These are phyloP conservation scores for Colletotrichum coccodes DNA, from an alignment of 2,329 filamentous ascomycete species.

Conservation along the genomic window DNA sequence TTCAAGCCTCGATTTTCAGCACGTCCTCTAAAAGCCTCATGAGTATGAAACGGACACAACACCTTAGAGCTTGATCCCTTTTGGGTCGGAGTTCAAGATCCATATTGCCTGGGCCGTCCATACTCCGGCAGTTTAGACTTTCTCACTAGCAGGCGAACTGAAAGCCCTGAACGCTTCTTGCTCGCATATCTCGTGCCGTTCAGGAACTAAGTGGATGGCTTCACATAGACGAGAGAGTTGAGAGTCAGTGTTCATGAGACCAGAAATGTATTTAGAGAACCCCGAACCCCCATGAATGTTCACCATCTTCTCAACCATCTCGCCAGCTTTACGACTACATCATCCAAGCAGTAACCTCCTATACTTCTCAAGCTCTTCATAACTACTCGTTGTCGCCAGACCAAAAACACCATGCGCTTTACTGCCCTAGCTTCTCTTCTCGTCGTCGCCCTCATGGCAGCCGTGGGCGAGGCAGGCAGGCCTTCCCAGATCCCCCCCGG, in stretches of 20 bases:
- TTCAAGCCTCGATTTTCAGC: not conserved
- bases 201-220: no score
- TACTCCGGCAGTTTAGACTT: not conserved
- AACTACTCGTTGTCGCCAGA: not conserved
- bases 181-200: not conserved
- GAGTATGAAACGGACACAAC: no score
- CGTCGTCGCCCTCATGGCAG: not conserved
- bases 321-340: no score
- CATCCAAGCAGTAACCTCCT: no score
- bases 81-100: no score
- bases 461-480: not conserved
- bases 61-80: not conserved
- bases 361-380: rapidly evolving
- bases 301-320: not conserved
- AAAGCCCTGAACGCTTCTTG: not conserved
- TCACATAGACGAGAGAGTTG: not conserved
- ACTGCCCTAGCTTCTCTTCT: not conserved
- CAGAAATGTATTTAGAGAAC: not conserved
- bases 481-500: not conserved
- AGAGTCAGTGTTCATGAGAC: not conserved
- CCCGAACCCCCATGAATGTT: not conserved
- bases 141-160: not conserved
- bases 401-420: not conserved
- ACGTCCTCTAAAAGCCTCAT: not conserved
- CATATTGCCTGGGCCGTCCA: no score